Conservation (phyloP, 148 eudicot species). For the Fagopyrum esculentum region DNA sequence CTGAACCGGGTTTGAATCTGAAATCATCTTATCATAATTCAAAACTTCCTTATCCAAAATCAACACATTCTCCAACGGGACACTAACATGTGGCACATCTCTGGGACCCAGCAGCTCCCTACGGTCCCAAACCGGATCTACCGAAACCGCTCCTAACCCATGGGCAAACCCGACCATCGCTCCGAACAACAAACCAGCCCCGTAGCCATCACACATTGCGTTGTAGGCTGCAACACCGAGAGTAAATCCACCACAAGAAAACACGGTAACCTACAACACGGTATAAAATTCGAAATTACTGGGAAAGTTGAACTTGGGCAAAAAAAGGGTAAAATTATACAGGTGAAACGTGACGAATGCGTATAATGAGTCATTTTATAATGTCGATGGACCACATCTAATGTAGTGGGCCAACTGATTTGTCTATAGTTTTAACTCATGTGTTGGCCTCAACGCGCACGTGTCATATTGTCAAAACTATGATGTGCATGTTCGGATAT, state of each 20-base stretch:
- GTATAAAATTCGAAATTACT: too few species aligned
- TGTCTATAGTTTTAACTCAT: too few species aligned
- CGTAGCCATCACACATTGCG: conserved; percentile 54
- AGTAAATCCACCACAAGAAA: conserved; percentile 53
- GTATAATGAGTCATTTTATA: too few species aligned
- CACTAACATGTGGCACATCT: conserved; percentile 37
- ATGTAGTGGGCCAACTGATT: too few species aligned
- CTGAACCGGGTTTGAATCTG: conserved; percentile 25
- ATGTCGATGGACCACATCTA: too few species aligned
- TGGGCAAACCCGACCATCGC: conserved; percentile 50
- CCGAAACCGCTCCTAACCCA: conserved; percentile 24
- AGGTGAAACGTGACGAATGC: too few species aligned
- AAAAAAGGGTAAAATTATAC: too few species aligned
- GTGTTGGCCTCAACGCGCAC: too few species aligned
- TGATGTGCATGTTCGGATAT: too few species aligned
- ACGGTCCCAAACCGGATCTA: conserved; percentile 60
- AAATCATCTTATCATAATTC: conserved; percentile 13
- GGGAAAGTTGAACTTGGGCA: too few species aligned
- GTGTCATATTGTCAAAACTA: too few species aligned
- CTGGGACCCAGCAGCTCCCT: conserved; percentile 44
- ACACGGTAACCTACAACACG: conserved; percentile 30
- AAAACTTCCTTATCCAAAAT: conserved; percentile 28
- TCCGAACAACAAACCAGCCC: conserved; percentile 53
- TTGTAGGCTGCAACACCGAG: conserved; percentile 58
- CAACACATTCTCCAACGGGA: conserved; percentile 42